These are phyloP conservation scores for Agapanthus africanus DNA, from an alignment of 106 monocot genomes.

Conservation along the genomic window DNA sequence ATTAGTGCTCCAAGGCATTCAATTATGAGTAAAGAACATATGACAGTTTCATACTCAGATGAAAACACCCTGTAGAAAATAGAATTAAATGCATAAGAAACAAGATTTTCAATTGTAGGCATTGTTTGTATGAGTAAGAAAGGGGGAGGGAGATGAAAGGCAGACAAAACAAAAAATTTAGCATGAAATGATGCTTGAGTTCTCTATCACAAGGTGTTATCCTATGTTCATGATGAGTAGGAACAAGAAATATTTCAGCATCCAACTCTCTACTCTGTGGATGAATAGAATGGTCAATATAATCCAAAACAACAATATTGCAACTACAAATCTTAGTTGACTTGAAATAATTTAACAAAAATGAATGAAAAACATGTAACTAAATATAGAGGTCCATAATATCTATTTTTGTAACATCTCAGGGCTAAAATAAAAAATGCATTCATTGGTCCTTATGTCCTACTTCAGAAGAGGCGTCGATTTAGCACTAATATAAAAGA, in stretches of 20 bases:
- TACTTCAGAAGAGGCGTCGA: not conserved
- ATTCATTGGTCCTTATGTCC: not conserved
- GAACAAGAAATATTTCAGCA: not conserved
- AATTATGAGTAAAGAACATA: not conserved
- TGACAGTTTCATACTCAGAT: not conserved
- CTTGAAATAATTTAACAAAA: not conserved
- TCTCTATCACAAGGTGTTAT: not conserved
- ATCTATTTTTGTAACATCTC: not conserved
- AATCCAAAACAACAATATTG: not conserved
- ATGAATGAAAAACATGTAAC: not conserved
- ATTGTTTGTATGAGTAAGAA: not conserved
- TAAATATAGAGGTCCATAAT: not conserved
- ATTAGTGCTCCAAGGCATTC: conserved; percentile 4
- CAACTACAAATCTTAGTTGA: not conserved
- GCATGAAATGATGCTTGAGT: not conserved
- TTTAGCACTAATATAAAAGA: not conserved
- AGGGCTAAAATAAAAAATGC: not conserved
- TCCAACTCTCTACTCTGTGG: not conserved
- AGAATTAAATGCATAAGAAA: not conserved
- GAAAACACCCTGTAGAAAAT: not conserved
- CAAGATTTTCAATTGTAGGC: not conserved
- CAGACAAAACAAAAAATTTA: not conserved
- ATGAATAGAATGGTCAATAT: not conserved
- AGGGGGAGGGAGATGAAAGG: not conserved
- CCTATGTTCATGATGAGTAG: not conserved